These are phyloP conservation scores for Agrostemma githago DNA, from an alignment of 148 eudicot genomes.

Conservation along the genomic window DNA sequence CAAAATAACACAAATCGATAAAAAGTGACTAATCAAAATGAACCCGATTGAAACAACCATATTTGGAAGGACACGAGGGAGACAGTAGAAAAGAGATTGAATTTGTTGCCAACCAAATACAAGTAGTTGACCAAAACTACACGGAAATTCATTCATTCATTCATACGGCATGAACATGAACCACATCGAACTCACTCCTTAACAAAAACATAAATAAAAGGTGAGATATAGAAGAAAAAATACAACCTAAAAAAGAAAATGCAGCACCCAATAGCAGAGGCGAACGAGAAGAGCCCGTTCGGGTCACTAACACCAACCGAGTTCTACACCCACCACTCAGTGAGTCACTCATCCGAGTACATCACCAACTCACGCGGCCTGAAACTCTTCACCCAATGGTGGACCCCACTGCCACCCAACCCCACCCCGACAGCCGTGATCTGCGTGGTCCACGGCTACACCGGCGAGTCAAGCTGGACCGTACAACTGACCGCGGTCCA, in stretches of 20 bases:
- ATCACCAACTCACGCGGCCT: constrained; percentile 64
- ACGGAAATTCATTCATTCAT: too few relatives aligned
- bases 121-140: too few relatives aligned
- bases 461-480: constrained; percentile 94
- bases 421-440: constrained; percentile 31
- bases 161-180: too few relatives aligned
- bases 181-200: too few relatives aligned
- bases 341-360: constrained; percentile 65
- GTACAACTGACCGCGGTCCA: constrained; percentile 67
- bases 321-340: constrained; percentile 74
- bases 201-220: too few relatives aligned
- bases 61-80: too few relatives aligned
- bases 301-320: constrained; percentile 55
- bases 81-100: too few relatives aligned
- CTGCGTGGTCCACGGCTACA: constrained; percentile 84
- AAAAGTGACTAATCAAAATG: too few relatives aligned
- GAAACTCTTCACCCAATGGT: constrained; percentile 82
- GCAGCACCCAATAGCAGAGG: constrained; percentile 71
- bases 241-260: not conserved
- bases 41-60: too few relatives aligned
- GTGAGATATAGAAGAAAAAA: not conserved
- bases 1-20: too few relatives aligned
- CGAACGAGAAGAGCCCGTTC: constrained; percentile 67
- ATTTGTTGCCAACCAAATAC: too few relatives aligned
- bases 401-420: constrained; percentile 50